Percentiles rank a stretch among this genome's conserved stretches.
Conservation (phyloP, 148 eudicot genomes). For the Silene conica region DNA sequence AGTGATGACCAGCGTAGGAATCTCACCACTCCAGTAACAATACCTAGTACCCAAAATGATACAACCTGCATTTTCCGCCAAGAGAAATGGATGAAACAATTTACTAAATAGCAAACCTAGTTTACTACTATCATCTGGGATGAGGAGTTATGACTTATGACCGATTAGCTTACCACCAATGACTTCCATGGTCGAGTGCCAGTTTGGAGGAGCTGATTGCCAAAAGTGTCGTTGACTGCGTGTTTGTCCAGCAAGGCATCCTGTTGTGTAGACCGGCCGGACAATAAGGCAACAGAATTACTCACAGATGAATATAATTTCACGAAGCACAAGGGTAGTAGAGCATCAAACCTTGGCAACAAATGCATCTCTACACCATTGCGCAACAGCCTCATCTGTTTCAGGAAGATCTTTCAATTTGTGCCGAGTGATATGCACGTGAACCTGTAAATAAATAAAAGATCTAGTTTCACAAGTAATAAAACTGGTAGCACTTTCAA, state of each 20-base stretch:
- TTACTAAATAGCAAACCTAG: background rate
- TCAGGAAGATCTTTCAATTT: constrained; percentile 84
- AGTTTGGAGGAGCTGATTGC: constrained; percentile 45
- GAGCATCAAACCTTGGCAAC: constrained; percentile 62
- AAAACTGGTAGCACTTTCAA: background rate
- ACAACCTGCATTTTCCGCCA: constrained; percentile 48
- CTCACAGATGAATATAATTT: background rate
- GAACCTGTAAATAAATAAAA: constrained; percentile 44
- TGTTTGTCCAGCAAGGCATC: constrained; percentile 82
- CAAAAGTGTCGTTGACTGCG: constrained; percentile 58
- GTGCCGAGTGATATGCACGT: constrained; percentile 81
- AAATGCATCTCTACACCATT: constrained; percentile 90
- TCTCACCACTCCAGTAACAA: constrained; percentile 44
- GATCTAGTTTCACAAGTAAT: background rate
- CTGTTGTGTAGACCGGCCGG: constrained; percentile 29
- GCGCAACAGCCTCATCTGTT: constrained; percentile 80
- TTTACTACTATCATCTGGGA: background rate
- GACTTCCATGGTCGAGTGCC: constrained; percentile 68
- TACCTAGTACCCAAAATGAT: constrained; percentile 44
- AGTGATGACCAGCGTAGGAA: constrained; percentile 62
- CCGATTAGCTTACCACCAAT: constrained; percentile 50
- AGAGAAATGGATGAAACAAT: background rate
- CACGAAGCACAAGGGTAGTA: background rate
- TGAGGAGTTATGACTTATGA: background rate
- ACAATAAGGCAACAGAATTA: background rate